A percentile compares a stretch with the other conserved stretches of the same genome.
These are phyloP conservation scores for Abelmoschus esculentus DNA, from an alignment of 345 rosid genomes.

Conservation along the genomic window DNA sequence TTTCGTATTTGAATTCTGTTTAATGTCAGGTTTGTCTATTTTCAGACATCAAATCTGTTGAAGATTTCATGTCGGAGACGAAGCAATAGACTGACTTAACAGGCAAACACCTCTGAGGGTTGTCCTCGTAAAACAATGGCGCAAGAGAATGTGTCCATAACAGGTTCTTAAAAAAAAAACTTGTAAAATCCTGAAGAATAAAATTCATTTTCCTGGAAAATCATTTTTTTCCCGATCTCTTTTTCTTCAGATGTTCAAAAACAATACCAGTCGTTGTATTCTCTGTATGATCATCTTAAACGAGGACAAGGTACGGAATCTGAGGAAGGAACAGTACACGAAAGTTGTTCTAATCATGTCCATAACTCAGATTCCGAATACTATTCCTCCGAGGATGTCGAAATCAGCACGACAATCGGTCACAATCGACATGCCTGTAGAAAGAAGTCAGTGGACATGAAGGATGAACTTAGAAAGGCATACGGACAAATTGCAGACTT, in stretches of 20 bases:
- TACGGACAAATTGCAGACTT: constrained; percentile 15
- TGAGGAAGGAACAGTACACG: constrained; percentile 35
- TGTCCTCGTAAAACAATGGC: constrained; percentile 12
- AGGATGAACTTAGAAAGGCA: constrained; percentile 16
- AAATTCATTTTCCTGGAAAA: neutral
- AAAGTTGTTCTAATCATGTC: constrained; percentile 53
- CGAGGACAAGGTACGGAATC: constrained; percentile 46
- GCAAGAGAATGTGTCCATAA: constrained; percentile 27
- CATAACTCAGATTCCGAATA: constrained; percentile 63
- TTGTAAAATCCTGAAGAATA: neutral
- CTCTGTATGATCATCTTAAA: constrained; percentile 58
- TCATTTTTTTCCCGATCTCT: too few relatives aligned
- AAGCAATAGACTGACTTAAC: neutral
- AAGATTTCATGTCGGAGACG: constrained; percentile 6
- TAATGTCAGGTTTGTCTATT: too few relatives aligned
- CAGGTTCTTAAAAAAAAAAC: constrained; percentile 22
- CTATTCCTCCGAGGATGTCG: constrained; percentile 51
- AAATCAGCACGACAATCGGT: neutral
- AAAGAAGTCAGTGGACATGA: constrained; percentile 7
- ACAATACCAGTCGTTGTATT: constrained; percentile 54
- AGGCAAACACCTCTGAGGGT: constrained; percentile 1
- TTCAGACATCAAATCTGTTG: constrained; percentile 3
- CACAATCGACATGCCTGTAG: neutral
- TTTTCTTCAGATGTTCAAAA: constrained; percentile 60
- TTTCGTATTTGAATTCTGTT: too few relatives aligned